Base-by-base conservation (phyloP, 2,329 filamentous ascomycete species). In the Colletotrichum sp. region DNA sequence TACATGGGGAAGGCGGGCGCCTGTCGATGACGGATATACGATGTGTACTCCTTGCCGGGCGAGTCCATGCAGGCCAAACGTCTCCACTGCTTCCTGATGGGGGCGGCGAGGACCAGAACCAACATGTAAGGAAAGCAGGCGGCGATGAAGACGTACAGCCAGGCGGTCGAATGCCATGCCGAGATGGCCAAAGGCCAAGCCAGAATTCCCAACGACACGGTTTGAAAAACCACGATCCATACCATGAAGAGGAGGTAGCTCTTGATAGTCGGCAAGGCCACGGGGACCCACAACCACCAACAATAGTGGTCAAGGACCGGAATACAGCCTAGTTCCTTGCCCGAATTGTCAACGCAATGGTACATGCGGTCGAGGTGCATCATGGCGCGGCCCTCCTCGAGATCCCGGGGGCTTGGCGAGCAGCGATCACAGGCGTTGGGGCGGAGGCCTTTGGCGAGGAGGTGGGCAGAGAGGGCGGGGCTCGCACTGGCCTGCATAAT, bases 281-380 rank as follows among this genome's bases (percentile, higher is more conserved):
- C 39, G 1, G 39, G 16, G 0, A 44, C 39, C 39, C 39, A 44
- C 1, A 44, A 5, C 39, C 39, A 44, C 39, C 39, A 44, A 2
- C 39, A 44, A 1, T 44, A 6, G 16, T 44, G 39, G 8, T 44
- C 39, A 5, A 44, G 16, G 16, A 44, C 39, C 4, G 39, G 39
- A 44, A 44, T 1, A 8, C 39, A 44, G 8, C 39, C 39, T 0
- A 44, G 16, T 0, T 44, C 16, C 39, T 44, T 19, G 16, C 39
- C 36, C 0, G 39, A 11, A 9, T 44, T 2, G 8, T 2, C 3
- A 0, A 44, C 16, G 16, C 39, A 19, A 1, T 44, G 39, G 1
- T 44, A 44, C 15, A 44, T 44, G 1, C 36, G 4, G 2, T 39
- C 25, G 25, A 3, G 3, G 25, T 25, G 25, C 25, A 25, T 25